Base-by-base conservation (phyloP, 768 basidiomycete species). In the Lactarius sp. region DNA sequence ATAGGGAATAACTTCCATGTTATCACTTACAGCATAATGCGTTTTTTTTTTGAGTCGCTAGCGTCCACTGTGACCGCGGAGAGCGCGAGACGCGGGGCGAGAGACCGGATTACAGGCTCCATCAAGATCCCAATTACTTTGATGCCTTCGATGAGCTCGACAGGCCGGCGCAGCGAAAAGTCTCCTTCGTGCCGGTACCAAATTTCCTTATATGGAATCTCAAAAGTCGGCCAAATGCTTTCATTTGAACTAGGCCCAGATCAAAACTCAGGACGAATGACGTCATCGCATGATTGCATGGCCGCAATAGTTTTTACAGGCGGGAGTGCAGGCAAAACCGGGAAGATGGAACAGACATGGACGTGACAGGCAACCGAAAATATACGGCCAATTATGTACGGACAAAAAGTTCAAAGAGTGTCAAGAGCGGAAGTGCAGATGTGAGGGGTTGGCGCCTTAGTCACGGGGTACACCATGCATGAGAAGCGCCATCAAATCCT, bases 401-500 rank as follows among this genome's bases (percentile, higher is more conserved):
- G 6, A 27, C 8, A 13, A 50, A 64, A 41, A n/a, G 39, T 52
- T 50, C 33, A 61, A 50, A 51, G 62, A 22, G 33, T 18, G 52
- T 14, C 46, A 56, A 56, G 27, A 50, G 50, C 55, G 33, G n/a
- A 59, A 59, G 37, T 53, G 61, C 54, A 51, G 27, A 41, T 49
- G 14, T 18, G 46, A 14, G 51, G 49, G 31, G 4, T 31, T 36
- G 51, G 27, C 31, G 31, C 55, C 58, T 84, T 76, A 90, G 69
- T 90, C 87, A 74, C 88, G 78, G 68, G 83, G 85, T 9, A 56
- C 36, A 60, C 86, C 87, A 58, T 85, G 87, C 88, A 93, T 86
- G 66, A 93, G 81, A 63, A 93, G 79, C 51, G 90, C 85, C 86
- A 93, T 92, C 68, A 93, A 76, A 71, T 93, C 90, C 65, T 88